phyloP scores from a whole-genome alignment of 2,329 filamentous ascomycete species.

The Myriangium duriaei region DNA sequence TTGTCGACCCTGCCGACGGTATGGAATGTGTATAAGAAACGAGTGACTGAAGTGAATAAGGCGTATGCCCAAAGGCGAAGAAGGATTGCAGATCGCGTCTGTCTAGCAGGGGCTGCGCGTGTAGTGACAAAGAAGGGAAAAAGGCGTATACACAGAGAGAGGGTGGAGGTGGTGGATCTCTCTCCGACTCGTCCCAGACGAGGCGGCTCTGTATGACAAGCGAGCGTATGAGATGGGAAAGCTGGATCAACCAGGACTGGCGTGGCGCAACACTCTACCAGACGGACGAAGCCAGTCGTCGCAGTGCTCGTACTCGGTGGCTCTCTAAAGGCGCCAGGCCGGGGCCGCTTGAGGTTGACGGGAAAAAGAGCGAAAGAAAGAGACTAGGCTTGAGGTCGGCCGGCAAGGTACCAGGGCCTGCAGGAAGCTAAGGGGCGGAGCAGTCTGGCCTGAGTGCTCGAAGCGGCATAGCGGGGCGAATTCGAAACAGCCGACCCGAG shows the following conservation, averaged over 20 bases:
- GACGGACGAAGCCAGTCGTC: conserved; percentile 9
- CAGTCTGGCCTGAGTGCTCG: conserved; percentile 1
- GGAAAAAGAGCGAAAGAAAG: background rate
- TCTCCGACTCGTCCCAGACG: conserved; percentile 4
- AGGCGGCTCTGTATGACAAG: background rate
- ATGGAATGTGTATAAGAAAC: background rate
- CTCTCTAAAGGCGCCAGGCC: background rate
- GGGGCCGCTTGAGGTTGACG: background rate
- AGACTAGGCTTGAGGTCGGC: background rate
- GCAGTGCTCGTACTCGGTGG: conserved; percentile 1
- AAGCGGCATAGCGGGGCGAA: conserved; percentile 3
- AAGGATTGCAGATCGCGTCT: background rate
- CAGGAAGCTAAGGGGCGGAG: conserved; percentile 4
- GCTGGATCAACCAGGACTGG: background rate
- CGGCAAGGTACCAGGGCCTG: background rate
- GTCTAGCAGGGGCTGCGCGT: background rate
- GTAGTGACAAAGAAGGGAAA: background rate
- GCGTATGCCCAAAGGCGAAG: background rate
- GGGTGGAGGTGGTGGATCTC: background rate
- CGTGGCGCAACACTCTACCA: conserved; percentile 8
- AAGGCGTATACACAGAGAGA: background rate
- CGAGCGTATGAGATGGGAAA: background rate
- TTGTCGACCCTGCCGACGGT: background rate
- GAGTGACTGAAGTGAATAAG: background rate
- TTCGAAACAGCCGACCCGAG: conserved; percentile 4